Base-by-base conservation (phyloP, 129 eudicot species). In the Chrysanthemum lavandulifolium region DNA sequence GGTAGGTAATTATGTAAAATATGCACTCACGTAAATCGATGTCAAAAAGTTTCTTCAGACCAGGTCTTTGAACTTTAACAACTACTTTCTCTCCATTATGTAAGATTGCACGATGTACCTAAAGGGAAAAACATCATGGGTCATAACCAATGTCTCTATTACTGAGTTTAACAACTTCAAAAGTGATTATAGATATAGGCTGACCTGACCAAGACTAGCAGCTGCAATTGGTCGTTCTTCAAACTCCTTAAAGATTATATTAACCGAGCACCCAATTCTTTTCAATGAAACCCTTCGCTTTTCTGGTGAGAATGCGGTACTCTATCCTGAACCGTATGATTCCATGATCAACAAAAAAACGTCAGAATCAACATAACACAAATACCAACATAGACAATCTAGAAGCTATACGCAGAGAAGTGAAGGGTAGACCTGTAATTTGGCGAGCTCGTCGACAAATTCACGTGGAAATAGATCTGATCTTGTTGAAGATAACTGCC, bases 181-280 rank as follows among this genome's bases (percentile, higher is more conserved):
- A 16, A 65, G 3, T 2, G 48, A 54, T 51, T 23, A 52, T 36
- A 54, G 18, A 61, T 15, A 52, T 65, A 16, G 49, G 58, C 19
- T 70, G 78, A 92, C 99, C 97, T 94, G 99, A 73, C 99, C 99
- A 83, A 94, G 99, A 83, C 99, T 94, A 81, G 99, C 99, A 69
- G 99, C 97, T 74, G 99, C 99, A 72, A 94, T 88, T 13, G 99
- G 99, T 49, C 73, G 76, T 14, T 90, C 99, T 82, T 90, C 99
- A 78, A 94, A 94, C 72, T 79, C 99, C 87, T 73, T 86, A 65
- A 88, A 94, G 51, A 94, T 75, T 72, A 84, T 54, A 61, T 86
- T 63, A 55, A 94, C 86, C 2, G 99, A 79, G 97, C 96, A 54
- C 99, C 96, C 61, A 94, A 78, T 78, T 94, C 99, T 61, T 61